A percentile compares a stretch with the other conserved stretches of the same genome.
phyloP scores from a whole-genome alignment of 2,329 filamentous ascomycete species.

The Periglandula ipomoeae region DNA sequence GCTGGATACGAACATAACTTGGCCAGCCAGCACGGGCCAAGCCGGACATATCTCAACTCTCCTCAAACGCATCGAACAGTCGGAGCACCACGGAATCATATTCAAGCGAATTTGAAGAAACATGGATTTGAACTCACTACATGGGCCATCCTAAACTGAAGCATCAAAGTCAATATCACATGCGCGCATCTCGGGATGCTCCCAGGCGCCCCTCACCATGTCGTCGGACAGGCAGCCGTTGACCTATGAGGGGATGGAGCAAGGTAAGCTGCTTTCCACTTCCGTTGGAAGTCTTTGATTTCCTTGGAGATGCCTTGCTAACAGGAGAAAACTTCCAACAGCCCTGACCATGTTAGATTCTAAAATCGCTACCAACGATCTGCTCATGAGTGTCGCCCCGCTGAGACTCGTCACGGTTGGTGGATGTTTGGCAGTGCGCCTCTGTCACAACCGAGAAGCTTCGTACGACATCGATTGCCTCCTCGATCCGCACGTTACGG shows the following conservation, averaged over 20 bases:
- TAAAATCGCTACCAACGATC: slow-evolving; percentile 15
- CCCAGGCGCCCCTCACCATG: neutral
- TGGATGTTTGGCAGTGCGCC: slow-evolving; percentile 15
- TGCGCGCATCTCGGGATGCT: neutral
- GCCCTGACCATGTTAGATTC: slow-evolving; percentile 14
- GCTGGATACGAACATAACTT: neutral
- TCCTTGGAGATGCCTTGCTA: neutral
- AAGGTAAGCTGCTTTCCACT: neutral
- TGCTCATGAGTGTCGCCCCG: slow-evolving; percentile 18
- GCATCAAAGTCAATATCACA: neutral
- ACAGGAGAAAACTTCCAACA: slow-evolving; percentile 1
- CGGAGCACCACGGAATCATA: neutral
- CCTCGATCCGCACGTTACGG: slow-evolving; percentile 17
- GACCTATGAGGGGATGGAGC: neutral
- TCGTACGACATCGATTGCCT: slow-evolving; percentile 18
- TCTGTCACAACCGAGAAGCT: slow-evolving; percentile 13
- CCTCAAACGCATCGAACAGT: neutral
- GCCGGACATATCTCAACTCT: neutral
- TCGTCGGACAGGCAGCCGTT: slow-evolving; percentile 1
- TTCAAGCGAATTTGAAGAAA: neutral
- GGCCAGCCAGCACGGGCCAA: too few relatives aligned
- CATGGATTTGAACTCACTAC: neutral
- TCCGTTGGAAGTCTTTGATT: neutral
- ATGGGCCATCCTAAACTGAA: neutral
- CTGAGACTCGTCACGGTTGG: slow-evolving; percentile 18